phyloP scores from a whole-genome alignment of 164 flowering plant species.

The Vitis cinerea region DNA sequence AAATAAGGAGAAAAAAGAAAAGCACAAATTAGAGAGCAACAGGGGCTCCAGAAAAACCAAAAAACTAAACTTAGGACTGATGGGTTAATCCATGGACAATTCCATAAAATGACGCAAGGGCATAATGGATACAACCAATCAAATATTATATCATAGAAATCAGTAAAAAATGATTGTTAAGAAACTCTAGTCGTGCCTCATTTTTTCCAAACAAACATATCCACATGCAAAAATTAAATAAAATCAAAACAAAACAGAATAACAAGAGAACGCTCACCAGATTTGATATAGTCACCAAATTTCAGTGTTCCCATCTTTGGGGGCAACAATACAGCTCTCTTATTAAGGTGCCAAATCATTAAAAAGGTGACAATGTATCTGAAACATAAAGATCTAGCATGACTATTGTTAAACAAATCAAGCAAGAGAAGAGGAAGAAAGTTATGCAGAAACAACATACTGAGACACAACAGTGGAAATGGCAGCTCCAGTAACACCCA shows the following conservation, averaged over 20 bases:
- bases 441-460: slow-evolving; percentile 45
- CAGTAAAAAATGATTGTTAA: not conserved
- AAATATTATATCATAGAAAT: too few relatives aligned
- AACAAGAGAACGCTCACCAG: slow-evolving; percentile 50
- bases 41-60: too few relatives aligned
- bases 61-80: too few relatives aligned
- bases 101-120: too few relatives aligned
- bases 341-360: slow-evolving; percentile 74
- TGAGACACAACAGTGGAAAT: slow-evolving; percentile 84
- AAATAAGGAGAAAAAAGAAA: too few relatives aligned
- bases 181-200: not conserved
- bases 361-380: slow-evolving; percentile 69
- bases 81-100: too few relatives aligned
- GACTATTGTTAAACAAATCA: not conserved
- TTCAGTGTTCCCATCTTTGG: slow-evolving; percentile 75
- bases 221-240: not conserved
- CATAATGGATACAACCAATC: too few relatives aligned
- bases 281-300: slow-evolving; percentile 79
- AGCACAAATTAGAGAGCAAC: too few relatives aligned
- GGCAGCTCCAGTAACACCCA: slow-evolving; percentile 94
- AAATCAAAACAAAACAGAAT: not conserved
- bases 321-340: slow-evolving; percentile 67
- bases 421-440: slow-evolving; percentile 7
- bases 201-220: too few relatives aligned
- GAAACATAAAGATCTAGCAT: slow-evolving; percentile 19